Evolutionary conservation across 495 filamentous ascomycete genomes (phyloP).

Genomic region (Viridothelium virens): DNA sequence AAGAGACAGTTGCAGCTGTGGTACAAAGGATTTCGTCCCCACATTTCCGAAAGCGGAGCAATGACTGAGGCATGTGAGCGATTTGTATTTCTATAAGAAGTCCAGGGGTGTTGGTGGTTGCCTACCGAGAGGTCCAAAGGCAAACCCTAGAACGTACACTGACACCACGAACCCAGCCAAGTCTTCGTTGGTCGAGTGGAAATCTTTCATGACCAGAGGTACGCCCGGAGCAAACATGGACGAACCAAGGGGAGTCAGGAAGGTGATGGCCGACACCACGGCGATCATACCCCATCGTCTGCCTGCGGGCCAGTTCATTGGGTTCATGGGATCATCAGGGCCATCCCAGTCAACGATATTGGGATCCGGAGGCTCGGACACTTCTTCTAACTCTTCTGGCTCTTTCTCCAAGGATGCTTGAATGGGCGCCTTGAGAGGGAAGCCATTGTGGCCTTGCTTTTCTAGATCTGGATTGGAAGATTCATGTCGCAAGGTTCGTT

Average conservation of each 20-base stretch:
- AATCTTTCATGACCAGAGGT: constrained; percentile 30
- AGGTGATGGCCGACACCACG: constrained; percentile 35
- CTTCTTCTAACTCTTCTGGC: neutral
- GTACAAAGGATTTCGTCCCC: constrained; percentile 49
- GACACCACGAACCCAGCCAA: constrained; percentile 36
- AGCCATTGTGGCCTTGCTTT: neutral
- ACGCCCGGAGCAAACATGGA: constrained; percentile 39
- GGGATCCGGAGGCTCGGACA: constrained; percentile 22
- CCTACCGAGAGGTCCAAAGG: constrained; percentile 45
- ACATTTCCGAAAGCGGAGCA: constrained; percentile 57
- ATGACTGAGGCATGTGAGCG: constrained; percentile 32
- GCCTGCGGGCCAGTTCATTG: constrained; percentile 38
- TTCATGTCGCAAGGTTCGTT: neutral
- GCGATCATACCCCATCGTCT: constrained; percentile 42
- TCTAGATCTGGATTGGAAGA: neutral
- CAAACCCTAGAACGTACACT: constrained; percentile 47
- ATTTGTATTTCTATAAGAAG: neutral
- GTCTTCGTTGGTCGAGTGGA: constrained; percentile 23
- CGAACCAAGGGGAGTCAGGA: constrained; percentile 36
- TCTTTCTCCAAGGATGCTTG: neutral
- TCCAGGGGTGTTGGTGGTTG: neutral
- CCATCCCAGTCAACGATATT: constrained; percentile 33
- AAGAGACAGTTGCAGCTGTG: constrained; percentile 42
- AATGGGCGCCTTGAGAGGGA: neutral
- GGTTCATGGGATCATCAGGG: constrained; percentile 37